Base-by-base conservation (phyloP, 768 basidiomycete species). In the Mycena chlorophos region DNA sequence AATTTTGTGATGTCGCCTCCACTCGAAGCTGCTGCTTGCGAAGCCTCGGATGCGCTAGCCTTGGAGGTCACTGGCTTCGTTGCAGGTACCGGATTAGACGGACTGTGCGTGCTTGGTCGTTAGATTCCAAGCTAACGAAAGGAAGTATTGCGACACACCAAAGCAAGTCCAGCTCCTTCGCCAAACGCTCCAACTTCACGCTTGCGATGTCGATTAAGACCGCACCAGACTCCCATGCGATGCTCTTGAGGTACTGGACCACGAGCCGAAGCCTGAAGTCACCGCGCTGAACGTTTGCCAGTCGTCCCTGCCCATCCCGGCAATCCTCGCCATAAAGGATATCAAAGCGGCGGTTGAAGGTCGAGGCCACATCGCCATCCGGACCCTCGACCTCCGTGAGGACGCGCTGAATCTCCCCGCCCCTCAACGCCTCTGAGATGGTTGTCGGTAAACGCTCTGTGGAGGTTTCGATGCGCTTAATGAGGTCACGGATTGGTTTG, bases 281-380 rank as follows among this genome's bases (percentile, higher is more conserved):
- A 8, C 60, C 60, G 28, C 54, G 57, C 8, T 46, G 54, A 28
- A 58, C 42, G 42, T 62, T 29, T n/a, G 48, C 26, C 22, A 58
- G 43, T 8, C 42, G 53, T 3, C 57, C 62, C n/a, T 54, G 19
- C 16, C 28, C 19, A 29, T 54, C 39, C 5, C 52, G 59, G 29
- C 56, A 55, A 34, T 63, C 60, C 40, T 63, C 49, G 5, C 56
- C 56, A 27, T 58, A 63, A n/a, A 61, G 49, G 38, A 47, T 39
- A 29, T 63, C 62, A 30, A 63, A 61, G 4, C 56, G 60, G 31
- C 51, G 45, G 34, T 58, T 61, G 54, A 63, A 61, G 3, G 51
- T 58, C 4, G 54, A 43, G 26, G 49, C 54, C 17, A 51, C 17
- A 19, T 37, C 25, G 22, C 61, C 49, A 5, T 55, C 54, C 13